These are phyloP conservation scores for Arabidopsis lyrata DNA, from an alignment of 441 rosid genomes.

Conservation along the genomic window DNA sequence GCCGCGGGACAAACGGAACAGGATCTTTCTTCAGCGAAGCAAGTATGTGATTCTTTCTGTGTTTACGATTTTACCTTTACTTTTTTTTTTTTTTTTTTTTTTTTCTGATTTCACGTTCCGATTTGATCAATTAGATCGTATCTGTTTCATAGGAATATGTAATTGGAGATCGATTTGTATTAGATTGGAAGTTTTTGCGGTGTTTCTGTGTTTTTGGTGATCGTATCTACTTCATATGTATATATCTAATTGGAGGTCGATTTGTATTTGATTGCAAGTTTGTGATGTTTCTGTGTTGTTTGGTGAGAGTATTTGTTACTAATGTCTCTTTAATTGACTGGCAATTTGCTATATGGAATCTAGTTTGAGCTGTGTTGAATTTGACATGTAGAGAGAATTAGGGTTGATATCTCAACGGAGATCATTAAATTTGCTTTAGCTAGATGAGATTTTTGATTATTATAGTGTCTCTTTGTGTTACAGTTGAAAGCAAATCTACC, in stretches of 20 bases:
- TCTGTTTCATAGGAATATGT: neutral
- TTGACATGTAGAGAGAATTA: slow-evolving; percentile 9
- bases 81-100: neutral
- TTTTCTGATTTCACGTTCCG: neutral
- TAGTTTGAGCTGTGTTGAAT: slow-evolving; percentile 1
- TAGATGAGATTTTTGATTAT: neutral
- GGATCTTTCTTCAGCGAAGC: slow-evolving; percentile 18
- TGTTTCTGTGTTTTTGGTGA: neutral
- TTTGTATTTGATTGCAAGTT: neutral
- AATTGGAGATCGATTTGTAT: neutral
- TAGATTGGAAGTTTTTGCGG: neutral
- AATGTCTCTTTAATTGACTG: neutral
- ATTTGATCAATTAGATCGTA: slow-evolving; percentile 16
- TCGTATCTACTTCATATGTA: neutral
- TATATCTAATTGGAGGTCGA: neutral
- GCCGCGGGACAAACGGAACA: slow-evolving; percentile 9
- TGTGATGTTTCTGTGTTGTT: no score
- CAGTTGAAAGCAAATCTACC: slow-evolving; percentile 57
- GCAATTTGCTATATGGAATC: slow-evolving; percentile 1
- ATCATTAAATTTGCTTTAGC: neutral
- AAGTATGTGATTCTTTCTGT: slow-evolving; percentile 34
- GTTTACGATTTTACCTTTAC: neutral
- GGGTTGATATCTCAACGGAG: neutral
- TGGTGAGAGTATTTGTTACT: neutral
- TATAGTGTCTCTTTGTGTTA: slow-evolving; percentile 14